These are phyloP conservation scores for Ajuga reptans DNA, from an alignment of 305 asterid genomes.

Conservation along the genomic window DNA sequence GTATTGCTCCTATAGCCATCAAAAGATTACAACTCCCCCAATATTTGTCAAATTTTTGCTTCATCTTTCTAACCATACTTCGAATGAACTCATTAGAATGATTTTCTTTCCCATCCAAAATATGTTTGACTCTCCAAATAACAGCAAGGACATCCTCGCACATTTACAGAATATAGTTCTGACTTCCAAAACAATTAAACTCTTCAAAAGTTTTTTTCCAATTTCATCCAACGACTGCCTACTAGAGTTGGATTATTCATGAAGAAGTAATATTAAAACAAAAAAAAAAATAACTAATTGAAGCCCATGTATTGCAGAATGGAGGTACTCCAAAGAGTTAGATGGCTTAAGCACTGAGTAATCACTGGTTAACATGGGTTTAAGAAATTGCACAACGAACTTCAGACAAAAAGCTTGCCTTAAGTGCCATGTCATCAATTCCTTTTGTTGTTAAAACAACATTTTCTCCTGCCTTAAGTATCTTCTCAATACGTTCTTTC, in stretches of 20 bases:
- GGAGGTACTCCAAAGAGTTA: not conserved
- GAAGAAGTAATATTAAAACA: not conserved
- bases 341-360: not conserved
- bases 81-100: no score
- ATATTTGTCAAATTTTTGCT: no score
- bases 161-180: not conserved
- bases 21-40: no score
- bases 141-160: not conserved
- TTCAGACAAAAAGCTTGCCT: conserved; percentile 39
- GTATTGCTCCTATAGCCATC: no score
- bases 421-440: conserved; percentile 98
- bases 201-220: not conserved
- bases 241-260: not conserved
- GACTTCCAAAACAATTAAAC: not conserved
- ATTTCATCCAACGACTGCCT: not conserved
- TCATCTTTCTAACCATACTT: no score
- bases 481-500: conserved; percentile 85
- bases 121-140: no score
- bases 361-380: not conserved
- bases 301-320: not conserved
- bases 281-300: not conserved
- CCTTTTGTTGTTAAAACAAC: conserved; percentile 88
- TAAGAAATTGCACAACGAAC: not conserved
- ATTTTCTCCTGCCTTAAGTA: conserved; percentile 94
- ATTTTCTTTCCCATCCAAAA: no score